Evolutionary conservation across 2,329 filamentous ascomycete species (phyloP), one percentile per base, ranked within the genome.

Genomic region (Fusarium metavorans): DNA sequence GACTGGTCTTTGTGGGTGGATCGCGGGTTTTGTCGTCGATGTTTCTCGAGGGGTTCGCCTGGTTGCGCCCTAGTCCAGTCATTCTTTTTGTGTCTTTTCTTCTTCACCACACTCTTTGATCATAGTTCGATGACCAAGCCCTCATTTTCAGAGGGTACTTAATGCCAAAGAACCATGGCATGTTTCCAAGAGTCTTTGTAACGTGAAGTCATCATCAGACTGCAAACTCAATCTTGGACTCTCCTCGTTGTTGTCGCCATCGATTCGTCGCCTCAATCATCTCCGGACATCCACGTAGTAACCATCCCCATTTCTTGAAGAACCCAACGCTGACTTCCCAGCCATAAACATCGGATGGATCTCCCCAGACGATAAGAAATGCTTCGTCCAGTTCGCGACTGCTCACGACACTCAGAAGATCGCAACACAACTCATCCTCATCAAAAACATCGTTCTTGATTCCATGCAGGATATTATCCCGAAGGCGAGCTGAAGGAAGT

Each of bases 321-420:
- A 90, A 88, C 0, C 68, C 66, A 10, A 82, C 81, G 1, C 82
- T 87, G 1, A 85, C 80, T 71, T 89, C 88, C 88, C 87, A 89
- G 11, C 82, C 84, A 0, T 70, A 68, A 3, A 80, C 65, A 39
- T 88, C 82, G 80, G 83, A 85, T 0, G 87, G 81, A 7, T 87
- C 84, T 0, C 86, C 85, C 88, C 87, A 89, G 2, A 88, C 84
- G 14, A 88, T 79, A 2, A 89, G 54, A 2, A 70, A 74, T 1
- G 75, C 67, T 6, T 75, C 63, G 2, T 77, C 70, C 18, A 64
- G 23, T 0, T 66, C 32, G 11, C 39, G 23, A 1, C 56, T 67
- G 7, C 65, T 63, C 13, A 37, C 59, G 0, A 76, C 30, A 9
- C 68, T 67, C 2, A 77, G 23, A 1, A 79, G 54, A 3, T 78